These are phyloP conservation scores for Xerocomus brunneocitrinus DNA, from an alignment of 768 basidiomycete genomes.

Conservation along the genomic window DNA sequence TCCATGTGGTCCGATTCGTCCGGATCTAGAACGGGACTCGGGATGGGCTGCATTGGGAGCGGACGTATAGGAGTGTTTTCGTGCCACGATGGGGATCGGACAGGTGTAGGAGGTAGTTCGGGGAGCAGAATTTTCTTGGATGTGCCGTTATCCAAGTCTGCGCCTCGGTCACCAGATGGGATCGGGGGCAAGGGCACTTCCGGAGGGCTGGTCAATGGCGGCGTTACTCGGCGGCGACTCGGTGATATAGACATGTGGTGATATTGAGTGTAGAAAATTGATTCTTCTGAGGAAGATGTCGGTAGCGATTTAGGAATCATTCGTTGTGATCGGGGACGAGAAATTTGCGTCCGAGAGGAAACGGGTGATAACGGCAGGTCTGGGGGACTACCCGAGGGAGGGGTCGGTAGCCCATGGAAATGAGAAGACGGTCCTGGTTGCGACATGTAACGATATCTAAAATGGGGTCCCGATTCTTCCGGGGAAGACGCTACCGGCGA, in stretches of 20 bases:
- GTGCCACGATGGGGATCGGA: not conserved
- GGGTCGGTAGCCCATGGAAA: constrained; percentile 2
- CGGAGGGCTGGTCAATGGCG: constrained; percentile 14
- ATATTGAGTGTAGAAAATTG: not conserved
- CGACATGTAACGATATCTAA: constrained; percentile 7
- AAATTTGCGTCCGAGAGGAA: not conserved
- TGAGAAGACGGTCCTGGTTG: not conserved
- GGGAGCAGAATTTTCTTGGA: not conserved
- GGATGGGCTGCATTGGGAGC: constrained; percentile 15
- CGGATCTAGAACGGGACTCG: constrained; percentile 11
- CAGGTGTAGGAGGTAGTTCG: constrained; percentile 7
- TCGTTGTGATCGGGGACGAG: constrained; percentile 4
- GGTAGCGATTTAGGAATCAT: not conserved
- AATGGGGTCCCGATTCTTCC: constrained; percentile 11
- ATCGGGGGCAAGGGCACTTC: constrained; percentile 20
- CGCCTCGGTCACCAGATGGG: constrained; percentile 8
- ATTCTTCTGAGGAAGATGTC: constrained; percentile 10
- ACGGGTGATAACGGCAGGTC: not conserved
- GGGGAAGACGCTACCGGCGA: constrained; percentile 17
- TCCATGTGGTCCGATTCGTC: constrained; percentile 6
- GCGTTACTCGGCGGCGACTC: constrained; percentile 4
- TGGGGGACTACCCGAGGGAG: constrained; percentile 2
- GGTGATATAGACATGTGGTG: constrained; percentile 5
- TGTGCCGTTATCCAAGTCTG: not conserved
- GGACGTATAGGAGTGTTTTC: constrained; percentile 8